Evolutionary conservation across 1,284 basidiomycete species (phyloP).

Genomic region (Puccinia triticina): DNA sequence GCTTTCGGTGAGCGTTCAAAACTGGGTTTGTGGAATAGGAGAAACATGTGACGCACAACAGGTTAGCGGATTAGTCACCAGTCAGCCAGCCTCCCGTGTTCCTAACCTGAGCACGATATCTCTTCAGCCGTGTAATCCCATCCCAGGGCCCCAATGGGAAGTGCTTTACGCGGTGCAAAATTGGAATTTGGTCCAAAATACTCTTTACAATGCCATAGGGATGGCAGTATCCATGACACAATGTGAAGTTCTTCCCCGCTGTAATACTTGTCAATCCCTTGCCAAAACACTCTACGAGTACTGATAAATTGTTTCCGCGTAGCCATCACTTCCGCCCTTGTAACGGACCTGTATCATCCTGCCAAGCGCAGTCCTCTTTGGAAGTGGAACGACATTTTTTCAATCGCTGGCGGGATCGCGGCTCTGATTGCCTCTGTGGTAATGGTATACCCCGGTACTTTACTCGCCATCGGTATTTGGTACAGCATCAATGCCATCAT

Average conservation of each 20-base stretch:
- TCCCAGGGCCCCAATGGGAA: slow-evolving; percentile 38
- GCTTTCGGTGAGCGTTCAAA: slow-evolving; percentile 20
- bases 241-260: background rate
- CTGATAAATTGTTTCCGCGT: background rate
- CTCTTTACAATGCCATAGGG: slow-evolving; percentile 33
- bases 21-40: slow-evolving; percentile 47
- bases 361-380: slow-evolving; percentile 39
- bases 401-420: slow-evolving; percentile 25
- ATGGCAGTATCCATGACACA: slow-evolving; percentile 41
- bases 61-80: background rate
- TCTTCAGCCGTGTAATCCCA: slow-evolving; percentile 37
- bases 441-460: slow-evolving; percentile 32
- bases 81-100: background rate
- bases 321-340: slow-evolving; percentile 38
- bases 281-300: background rate
- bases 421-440: slow-evolving; percentile 41
- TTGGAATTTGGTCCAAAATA: slow-evolving; percentile 49
- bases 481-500: slow-evolving; percentile 39
- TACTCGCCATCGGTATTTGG: slow-evolving; percentile 37
- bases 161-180: slow-evolving; percentile 44
- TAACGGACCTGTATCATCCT: slow-evolving; percentile 45
- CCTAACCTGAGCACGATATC: background rate
- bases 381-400: slow-evolving; percentile 40
- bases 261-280: background rate
- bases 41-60: slow-evolving; percentile 42